These are phyloP conservation scores for Nevesoporus exiguus DNA, from an alignment of 768 basidiomycete genomes.

Conservation along the genomic window DNA sequence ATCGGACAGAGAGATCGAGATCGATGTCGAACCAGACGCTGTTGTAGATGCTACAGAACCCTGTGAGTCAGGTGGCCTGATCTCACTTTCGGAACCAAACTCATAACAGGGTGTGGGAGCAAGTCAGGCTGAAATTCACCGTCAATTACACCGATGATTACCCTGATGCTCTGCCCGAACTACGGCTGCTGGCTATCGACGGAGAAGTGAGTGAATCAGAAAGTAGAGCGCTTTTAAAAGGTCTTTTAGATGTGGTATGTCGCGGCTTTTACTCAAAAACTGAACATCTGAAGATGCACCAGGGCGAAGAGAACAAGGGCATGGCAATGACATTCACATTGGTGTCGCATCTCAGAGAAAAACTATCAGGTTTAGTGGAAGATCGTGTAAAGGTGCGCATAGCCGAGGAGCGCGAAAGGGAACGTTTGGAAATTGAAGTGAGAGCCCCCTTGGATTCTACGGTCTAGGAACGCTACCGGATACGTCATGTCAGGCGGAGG, in stretches of 20 bases:
- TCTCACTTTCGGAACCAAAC: conserved; percentile 4
- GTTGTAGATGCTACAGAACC: conserved; percentile 56
- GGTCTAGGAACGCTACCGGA: neutral
- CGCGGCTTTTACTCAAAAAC: conserved; percentile 3
- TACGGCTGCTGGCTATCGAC: conserved; percentile 63
- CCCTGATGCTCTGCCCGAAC: conserved; percentile 76
- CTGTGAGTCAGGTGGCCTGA: conserved; percentile 37
- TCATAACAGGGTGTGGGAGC: conserved; percentile 25
- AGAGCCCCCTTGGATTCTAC: conserved; percentile 5
- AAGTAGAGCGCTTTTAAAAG: conserved; percentile 49
- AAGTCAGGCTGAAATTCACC: conserved; percentile 71
- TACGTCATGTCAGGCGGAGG: conserved; percentile 61
- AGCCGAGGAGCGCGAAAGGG: conserved; percentile 67
- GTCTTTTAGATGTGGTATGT: conserved; percentile 56
- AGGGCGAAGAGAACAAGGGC: conserved; percentile 85
- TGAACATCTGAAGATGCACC: neutral
- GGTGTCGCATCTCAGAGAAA: conserved; percentile 79
- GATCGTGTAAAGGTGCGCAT: conserved; percentile 52
- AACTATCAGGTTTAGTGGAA: conserved; percentile 61
- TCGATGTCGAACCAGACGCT: conserved; percentile 87
- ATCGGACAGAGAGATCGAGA: conserved; percentile 76
- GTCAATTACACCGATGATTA: conserved; percentile 81
- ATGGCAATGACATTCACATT: conserved; percentile 99
- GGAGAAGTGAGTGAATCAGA: conserved; percentile 63
- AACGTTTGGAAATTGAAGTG: conserved; percentile 75